Evolutionary conservation across 352 stramenopile genomes (phyloP), one percentile per base, ranked within the genome.

Genomic region (Pythium chondricola): DNA sequence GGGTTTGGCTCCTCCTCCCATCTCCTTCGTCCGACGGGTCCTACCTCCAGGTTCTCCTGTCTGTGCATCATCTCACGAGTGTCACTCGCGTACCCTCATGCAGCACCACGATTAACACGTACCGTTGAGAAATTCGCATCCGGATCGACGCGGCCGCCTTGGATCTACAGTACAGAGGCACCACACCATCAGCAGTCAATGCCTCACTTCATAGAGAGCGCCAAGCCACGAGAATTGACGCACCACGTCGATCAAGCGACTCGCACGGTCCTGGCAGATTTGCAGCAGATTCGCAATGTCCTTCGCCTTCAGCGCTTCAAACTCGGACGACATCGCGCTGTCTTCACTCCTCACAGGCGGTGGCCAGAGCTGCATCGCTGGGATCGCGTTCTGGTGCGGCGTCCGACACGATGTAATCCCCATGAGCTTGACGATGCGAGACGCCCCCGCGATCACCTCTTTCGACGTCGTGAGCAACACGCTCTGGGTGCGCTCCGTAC

Each of bases 231-330:
- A n/a, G n/a, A n/a, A n/a, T n/a, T n/a, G n/a, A n/a, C n/a, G n/a
- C n/a, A 88, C 81, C 45, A 74, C 64, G 31, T 93, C 82, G 21
- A 93, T 69, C 73, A 93, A 88, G 14, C 72, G 40, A 5, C 58
- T 66, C 16, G 74, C 71, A 18, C 80, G 74, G 33, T 89, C 75
- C 50, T 88, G 75, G 30, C 82, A 93, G 20, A 88, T 75, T 31
- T 86, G 68, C n/a, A 93, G 43, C 22, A 90, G 43, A 14, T 65
- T 58, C 10, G 52, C 65, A 42, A 93, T 88, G 18, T 78, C 71
- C 27, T 75, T 70, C 10, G 79, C 56, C 2, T 83, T 63, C 1
- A 90, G 64, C 7, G 64, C 76, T 40, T 89, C 82, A 36, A 93
- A 88, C 18, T 88, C 74, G 9, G 79, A 85, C 1, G 55, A 65